Percentiles rank a stretch among this genome's conserved stretches.
phyloP scores from a whole-genome alignment of 2,329 filamentous ascomycete genomes.

The Cercospora sesami region DNA sequence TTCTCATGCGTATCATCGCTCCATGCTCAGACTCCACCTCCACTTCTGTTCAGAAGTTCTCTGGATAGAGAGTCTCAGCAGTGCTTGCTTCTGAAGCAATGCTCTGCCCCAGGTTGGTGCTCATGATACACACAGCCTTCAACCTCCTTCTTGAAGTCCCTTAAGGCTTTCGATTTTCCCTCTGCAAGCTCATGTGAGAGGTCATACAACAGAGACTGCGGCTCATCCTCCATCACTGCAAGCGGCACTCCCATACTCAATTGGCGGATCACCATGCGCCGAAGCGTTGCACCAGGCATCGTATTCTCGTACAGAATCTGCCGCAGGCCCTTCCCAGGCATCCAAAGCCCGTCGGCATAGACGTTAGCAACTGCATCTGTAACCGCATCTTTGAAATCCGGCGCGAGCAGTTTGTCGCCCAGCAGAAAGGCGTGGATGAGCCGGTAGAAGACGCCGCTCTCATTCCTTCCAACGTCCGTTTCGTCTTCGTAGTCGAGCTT shows the following conservation, averaged over 20 bases:
- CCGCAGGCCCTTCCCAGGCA: neutral
- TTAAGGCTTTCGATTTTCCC: neutral
- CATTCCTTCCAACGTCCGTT: neutral
- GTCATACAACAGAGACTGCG: neutral
- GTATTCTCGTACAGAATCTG: conserved; percentile 6
- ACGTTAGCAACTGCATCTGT: neutral
- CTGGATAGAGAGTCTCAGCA: neutral
- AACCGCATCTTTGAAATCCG: neutral
- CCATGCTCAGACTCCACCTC: too few relatives aligned
- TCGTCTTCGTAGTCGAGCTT: neutral
- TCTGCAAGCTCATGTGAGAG: neutral
- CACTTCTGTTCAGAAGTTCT: too few relatives aligned
- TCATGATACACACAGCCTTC: conserved; percentile 13
- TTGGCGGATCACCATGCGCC: neutral
- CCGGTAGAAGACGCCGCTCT: neutral
- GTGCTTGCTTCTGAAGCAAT: conserved; percentile 10
- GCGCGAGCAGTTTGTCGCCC: neutral
- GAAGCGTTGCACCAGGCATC: neutral
- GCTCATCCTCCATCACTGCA: neutral
- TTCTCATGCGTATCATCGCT: neutral
- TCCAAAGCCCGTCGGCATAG: neutral
- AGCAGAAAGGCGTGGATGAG: neutral
- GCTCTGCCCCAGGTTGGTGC: conserved; percentile 9
- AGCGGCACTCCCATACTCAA: neutral
- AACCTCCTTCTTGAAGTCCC: conserved; percentile 2